Conservation (phyloP, 139 green algal species). For the Chlorella sp. region DNA sequence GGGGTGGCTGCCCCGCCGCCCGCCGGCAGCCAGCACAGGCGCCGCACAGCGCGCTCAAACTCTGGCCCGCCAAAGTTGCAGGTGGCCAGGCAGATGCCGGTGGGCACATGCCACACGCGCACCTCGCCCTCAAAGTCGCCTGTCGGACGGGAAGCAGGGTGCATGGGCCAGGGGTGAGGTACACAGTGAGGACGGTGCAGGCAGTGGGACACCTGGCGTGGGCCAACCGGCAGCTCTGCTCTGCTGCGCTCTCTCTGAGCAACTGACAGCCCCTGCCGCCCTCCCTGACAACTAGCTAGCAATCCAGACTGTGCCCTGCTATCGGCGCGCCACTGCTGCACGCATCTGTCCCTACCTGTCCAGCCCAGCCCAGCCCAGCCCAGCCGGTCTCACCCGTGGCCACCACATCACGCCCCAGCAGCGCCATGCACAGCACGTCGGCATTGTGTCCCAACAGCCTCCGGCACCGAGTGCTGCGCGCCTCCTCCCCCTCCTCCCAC, state of each 20-base stretch:
- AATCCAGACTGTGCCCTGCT: not conserved
- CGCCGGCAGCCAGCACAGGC: constrained; percentile 26
- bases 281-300: not conserved
- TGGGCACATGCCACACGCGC: constrained; percentile 29
- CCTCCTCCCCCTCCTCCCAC: constrained; percentile 76
- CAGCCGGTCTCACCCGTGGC: constrained; percentile 69
- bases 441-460: constrained; percentile 65
- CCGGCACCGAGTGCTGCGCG: constrained; percentile 53
- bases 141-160: constrained; percentile 20
- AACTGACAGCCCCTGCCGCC: not conserved
- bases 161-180: not conserved
- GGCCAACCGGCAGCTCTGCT: not conserved
- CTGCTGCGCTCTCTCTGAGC: not conserved
- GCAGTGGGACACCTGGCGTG: not conserved
- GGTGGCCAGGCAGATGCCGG: constrained; percentile 1
- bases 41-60: constrained; percentile 24
- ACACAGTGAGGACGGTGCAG: too few relatives aligned
- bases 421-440: constrained; percentile 22
- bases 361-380: not conserved
- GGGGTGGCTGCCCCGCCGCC: not conserved
- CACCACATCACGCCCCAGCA: constrained; percentile 58
- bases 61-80: not conserved
- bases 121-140: constrained; percentile 79
- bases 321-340: not conserved
- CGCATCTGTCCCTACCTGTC: not conserved